Percentiles rank a stretch among this genome's conserved stretches.
Conservation (phyloP, 2,329 filamentous ascomycete species). For the Neofusicoccum umdonicola region DNA sequence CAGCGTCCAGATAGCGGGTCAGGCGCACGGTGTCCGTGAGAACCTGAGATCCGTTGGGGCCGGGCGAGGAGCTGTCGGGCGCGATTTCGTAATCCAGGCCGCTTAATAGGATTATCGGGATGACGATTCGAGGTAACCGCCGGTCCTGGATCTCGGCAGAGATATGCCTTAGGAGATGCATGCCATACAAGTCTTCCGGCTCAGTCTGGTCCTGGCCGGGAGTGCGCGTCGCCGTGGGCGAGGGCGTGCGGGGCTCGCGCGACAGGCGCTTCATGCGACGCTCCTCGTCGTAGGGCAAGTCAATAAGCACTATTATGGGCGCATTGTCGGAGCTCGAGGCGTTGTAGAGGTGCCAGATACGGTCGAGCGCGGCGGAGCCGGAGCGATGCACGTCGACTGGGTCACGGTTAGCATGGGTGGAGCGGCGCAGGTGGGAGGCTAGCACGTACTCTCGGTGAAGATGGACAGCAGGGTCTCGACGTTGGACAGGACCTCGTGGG, state of each 20-base stretch:
- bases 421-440: not conserved
- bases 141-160: slow-evolving; percentile 42
- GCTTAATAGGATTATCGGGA: slow-evolving; percentile 41
- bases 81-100: slow-evolving; percentile 34
- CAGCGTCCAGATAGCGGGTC: slow-evolving; percentile 75
- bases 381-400: slow-evolving; percentile 41
- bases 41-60: slow-evolving; percentile 35
- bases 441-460: slow-evolving; percentile 40
- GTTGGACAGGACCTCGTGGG: slow-evolving; percentile 37
- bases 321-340: slow-evolving; percentile 31
- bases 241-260: slow-evolving; percentile 41
- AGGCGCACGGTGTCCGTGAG: slow-evolving; percentile 54
- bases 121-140: slow-evolving; percentile 39
- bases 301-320: slow-evolving; percentile 43
- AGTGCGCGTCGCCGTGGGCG: slow-evolving; percentile 36
- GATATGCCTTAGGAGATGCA: slow-evolving; percentile 42
- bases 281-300: slow-evolving; percentile 44
- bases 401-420: slow-evolving; percentile 1
- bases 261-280: slow-evolving; percentile 40
- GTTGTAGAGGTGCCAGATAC: slow-evolving; percentile 27
- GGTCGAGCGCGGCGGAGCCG: slow-evolving; percentile 38
- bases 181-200: slow-evolving; percentile 43
- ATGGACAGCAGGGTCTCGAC: slow-evolving; percentile 40
- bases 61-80: slow-evolving; percentile 18
- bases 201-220: slow-evolving; percentile 33